A percentile compares a stretch with the other conserved stretches of the same genome.
Evolutionary conservation across 1,284 basidiomycete species (phyloP).

Genomic region (Cerrena zonata): DNA sequence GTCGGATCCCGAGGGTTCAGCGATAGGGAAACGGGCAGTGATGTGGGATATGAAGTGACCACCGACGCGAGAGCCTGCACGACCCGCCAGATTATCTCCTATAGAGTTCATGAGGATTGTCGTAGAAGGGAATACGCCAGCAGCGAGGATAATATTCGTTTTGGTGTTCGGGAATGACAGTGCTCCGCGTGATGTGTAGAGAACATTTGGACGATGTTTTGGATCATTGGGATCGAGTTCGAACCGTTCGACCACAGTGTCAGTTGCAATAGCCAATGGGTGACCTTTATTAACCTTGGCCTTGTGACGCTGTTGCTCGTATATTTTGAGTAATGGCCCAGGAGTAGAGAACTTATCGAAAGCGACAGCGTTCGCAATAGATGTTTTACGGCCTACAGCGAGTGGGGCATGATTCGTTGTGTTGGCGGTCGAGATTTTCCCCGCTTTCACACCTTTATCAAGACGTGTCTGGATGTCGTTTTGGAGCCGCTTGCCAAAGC

Average conservation of each 20-base stretch:
- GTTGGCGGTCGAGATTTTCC: too few relatives aligned
- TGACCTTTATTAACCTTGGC: constrained; percentile 11
- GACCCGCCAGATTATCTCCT: constrained; percentile 2
- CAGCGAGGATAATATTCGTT: constrained; percentile 23
- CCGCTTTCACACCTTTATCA: too few relatives aligned
- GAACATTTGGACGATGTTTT: constrained; percentile 6
- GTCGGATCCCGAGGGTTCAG: too few relatives aligned
- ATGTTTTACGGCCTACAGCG: constrained; percentile 10
- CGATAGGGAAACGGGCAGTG: constrained; percentile 12
- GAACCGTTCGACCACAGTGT: constrained; percentile 11
- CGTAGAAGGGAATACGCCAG: constrained; percentile 20
- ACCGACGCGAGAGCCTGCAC: constrained; percentile 12
- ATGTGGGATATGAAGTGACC: constrained; percentile 19
- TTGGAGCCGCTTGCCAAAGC: too few relatives aligned
- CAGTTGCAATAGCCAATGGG: constrained; percentile 17
- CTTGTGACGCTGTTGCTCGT: constrained; percentile 18
- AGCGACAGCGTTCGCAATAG: constrained; percentile 8
- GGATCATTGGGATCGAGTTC: constrained; percentile 9
- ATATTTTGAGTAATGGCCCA: constrained; percentile 20
- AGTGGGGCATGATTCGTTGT: constrained; percentile 13
- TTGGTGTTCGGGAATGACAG: constrained; percentile 13
- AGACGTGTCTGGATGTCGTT: too few relatives aligned
- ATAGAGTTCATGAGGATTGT: constrained; percentile 21
- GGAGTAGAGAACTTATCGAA: constrained; percentile 26
- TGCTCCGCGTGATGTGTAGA: constrained; percentile 16